Conservation (phyloP, 2,329 filamentous ascomycete genomes). For the Colletotrichum sp. region DNA sequence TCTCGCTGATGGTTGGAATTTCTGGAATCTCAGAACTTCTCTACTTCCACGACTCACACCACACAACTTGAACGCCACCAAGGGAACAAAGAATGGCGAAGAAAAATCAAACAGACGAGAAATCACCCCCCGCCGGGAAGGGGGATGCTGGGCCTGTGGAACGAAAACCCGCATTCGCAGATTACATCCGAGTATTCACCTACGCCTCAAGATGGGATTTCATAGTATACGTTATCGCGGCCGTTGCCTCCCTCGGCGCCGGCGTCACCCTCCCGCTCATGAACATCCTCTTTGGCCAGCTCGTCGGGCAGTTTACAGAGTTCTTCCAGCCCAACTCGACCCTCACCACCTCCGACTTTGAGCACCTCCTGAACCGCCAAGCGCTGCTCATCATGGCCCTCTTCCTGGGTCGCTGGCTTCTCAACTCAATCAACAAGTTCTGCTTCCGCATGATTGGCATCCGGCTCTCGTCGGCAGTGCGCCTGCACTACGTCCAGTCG, state of each 20-base stretch:
- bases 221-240: constrained; percentile 30
- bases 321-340: constrained; percentile 27
- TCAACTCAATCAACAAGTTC: constrained; percentile 69
- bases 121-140: neutral
- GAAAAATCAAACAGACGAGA: neutral
- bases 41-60: neutral
- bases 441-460: constrained; percentile 67
- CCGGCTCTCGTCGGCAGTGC: constrained; percentile 63
- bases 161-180: constrained; percentile 7
- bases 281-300: constrained; percentile 39
- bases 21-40: neutral
- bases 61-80: neutral
- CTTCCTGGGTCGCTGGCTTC: constrained; percentile 70
- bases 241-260: constrained; percentile 35
- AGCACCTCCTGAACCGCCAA: constrained; percentile 19
- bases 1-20: neutral
- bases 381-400: constrained; percentile 68
- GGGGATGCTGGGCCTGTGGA: neutral
- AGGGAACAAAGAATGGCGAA: neutral
- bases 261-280: constrained; percentile 40
- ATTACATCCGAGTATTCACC: constrained; percentile 29
- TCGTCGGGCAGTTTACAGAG: constrained; percentile 32
- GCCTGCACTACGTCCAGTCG: constrained; percentile 54
- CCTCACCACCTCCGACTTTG: constrained; percentile 26
- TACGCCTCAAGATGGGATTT: constrained; percentile 37